These are phyloP conservation scores for Botrytis sinoallii DNA, from an alignment of 2,329 filamentous ascomycete species.

Conservation along the genomic window DNA sequence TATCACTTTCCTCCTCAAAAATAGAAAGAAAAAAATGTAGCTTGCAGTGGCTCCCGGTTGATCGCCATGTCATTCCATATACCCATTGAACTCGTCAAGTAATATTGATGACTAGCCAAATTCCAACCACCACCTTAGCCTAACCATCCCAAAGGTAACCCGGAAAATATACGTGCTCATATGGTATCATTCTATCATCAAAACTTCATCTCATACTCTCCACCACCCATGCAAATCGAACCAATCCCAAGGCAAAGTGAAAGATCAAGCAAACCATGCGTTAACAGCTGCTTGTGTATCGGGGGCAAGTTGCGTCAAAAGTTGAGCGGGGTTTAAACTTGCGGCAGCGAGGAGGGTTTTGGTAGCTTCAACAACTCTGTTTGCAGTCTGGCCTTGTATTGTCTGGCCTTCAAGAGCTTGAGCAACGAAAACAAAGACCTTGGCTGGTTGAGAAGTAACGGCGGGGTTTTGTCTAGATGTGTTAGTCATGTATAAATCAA, in stretches of 20 bases:
- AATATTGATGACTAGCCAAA: slow-evolving; percentile 21
- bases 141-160: slow-evolving; percentile 18
- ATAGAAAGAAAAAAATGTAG: not conserved
- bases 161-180: slow-evolving; percentile 21
- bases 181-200: slow-evolving; percentile 22
- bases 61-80: slow-evolving; percentile 21
- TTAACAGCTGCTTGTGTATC: slow-evolving; percentile 80
- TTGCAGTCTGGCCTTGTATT: slow-evolving; percentile 78
- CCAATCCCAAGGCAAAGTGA: slow-evolving; percentile 41
- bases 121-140: slow-evolving; percentile 11
- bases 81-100: not conserved
- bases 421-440: slow-evolving; percentile 80
- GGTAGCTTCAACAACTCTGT: slow-evolving; percentile 70
- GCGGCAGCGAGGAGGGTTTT: slow-evolving; percentile 74
- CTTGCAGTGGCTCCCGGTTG: not conserved
- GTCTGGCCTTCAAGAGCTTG: slow-evolving; percentile 90
- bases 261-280: slow-evolving; percentile 61
- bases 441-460: slow-evolving; percentile 72
- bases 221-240: slow-evolving; percentile 11
- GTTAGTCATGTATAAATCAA: slow-evolving; percentile 33
- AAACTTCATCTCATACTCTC: slow-evolving; percentile 15
- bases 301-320: slow-evolving; percentile 71
- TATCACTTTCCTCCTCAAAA: not conserved
- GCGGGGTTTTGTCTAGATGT: slow-evolving; percentile 73
- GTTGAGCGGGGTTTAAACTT: slow-evolving; percentile 69